Evolutionary conservation across 768 basidiomycete species (phyloP), one percentile per base, ranked within the genome.

Genomic region (Cyathus striatus): DNA sequence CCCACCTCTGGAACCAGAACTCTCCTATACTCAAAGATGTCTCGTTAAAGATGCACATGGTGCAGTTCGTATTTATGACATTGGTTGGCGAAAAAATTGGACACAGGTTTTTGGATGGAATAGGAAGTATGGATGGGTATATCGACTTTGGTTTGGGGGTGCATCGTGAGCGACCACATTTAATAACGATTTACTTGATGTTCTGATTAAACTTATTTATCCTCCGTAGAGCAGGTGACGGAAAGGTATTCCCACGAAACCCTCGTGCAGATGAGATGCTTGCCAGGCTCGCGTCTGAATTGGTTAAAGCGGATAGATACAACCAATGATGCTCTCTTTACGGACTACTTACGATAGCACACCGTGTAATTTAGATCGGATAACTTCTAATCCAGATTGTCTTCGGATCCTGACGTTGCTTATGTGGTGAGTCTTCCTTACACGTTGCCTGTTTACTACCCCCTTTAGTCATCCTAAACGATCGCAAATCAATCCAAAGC

Each of bases 31-130:
- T 3, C 89, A 92, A 58, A 74, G 89, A 26, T 61, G 70, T 34
- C 67, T 83, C 1, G 82, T 91, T 0, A 76, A 69, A 47, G 70
- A 76, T 20, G 84, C 83, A 10, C 83, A 87, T 47, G 61, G 71
- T 2, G 56, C 69, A 23, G 71, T 90, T 22, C 72, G 71, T 10
- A 36, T 86, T 17, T 92, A 90, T 53, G 79, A 90, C 53, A 49
- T 92, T 4, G 89, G 90, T 9, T 85, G 79, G 78, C 66, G 72
- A 37, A 70, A 62, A 48, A 92, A 92, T 49, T 81, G 82, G 75
- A 64, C 56, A 14, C 83, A 87, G 55, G 78, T 79, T 2, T 72
- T 88, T 45, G 86, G 84, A 7, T 82, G 72, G 72, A 68, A 61
- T 27, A 66, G 54, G 24, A 69, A 63, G 45, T 65, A 64, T 48